phyloP scores from a whole-genome alignment of 2,329 filamentous ascomycete species.

The Alternaria burnsii region DNA sequence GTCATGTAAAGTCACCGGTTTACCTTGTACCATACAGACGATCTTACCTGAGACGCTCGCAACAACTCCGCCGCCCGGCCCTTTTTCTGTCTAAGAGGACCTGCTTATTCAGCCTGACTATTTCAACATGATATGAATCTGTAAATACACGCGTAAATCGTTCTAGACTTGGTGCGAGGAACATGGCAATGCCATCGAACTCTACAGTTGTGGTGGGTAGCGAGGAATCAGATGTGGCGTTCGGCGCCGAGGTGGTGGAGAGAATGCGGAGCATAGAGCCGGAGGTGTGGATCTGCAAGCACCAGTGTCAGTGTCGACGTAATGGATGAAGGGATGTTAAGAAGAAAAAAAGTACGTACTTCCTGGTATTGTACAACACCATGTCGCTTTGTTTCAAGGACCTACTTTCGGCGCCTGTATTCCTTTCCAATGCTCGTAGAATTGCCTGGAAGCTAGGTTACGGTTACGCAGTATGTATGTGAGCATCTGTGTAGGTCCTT shows the following conservation, averaged over 20 bases:
- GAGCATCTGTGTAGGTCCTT: conserved; percentile 23
- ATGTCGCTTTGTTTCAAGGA: conserved; percentile 48
- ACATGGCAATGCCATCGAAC: conserved; percentile 46
- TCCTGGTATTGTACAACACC: conserved; percentile 48
- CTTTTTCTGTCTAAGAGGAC: conserved; percentile 16
- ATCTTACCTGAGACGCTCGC: conserved; percentile 25
- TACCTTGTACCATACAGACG: conserved; percentile 17
- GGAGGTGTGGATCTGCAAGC: conserved; percentile 24
- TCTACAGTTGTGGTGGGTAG: conserved; percentile 24
- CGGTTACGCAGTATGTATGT: conserved; percentile 15
- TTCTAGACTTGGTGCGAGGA: conserved; percentile 40
- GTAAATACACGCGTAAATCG: conserved; percentile 19
- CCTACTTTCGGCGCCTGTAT: conserved; percentile 46
- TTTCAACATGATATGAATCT: neutral
- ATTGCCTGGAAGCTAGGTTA: conserved; percentile 39
- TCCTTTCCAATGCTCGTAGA: conserved; percentile 50
- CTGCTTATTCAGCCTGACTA: neutral
- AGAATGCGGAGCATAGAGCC: conserved; percentile 25
- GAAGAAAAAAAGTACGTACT: conserved; percentile 18
- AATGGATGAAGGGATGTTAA: neutral
- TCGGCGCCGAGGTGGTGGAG: conserved; percentile 26
- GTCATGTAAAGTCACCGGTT: neutral
- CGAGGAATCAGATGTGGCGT: conserved; percentile 19
- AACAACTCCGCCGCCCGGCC: conserved; percentile 20
- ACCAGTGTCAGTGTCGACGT: neutral